Evolutionary conservation across 2,329 filamentous ascomycete genomes (phyloP), one percentile per base, ranked within the genome.

Genomic region (Acrocalymma vagum): DNA sequence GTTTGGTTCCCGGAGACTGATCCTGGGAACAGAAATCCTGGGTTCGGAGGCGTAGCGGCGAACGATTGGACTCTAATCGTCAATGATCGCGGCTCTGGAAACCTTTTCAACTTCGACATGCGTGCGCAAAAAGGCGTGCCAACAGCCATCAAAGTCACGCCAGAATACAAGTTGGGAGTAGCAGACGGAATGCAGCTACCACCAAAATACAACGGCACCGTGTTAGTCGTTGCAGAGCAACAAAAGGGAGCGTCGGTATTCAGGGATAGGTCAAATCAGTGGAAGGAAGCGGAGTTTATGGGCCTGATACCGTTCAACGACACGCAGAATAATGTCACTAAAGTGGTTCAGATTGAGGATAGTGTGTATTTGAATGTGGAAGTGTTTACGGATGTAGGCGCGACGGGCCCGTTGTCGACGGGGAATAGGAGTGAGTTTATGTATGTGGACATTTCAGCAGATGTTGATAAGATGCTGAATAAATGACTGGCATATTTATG

Each of bases 371-470:
- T 47, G 27, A 38, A 35, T 13, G 13, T 35, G 9, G 45, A 46
- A 25, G 21, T 29, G 6, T 51, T 51, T 40, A 35, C 24, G 7
- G 47, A 47, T 31, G 18, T 16, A 10, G 29, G 35, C 3, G 4
- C 41, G 5, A 16, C 26, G n/a, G 44, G 44, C 4, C 38, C 42
- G 1, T 30, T 34, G 2, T 24, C 27, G 6, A 27, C 45, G 7
- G 38, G 42, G 18, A 49, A 49, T 34, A 33, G 42, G 20, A 38
- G 29, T 2, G 31, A 40, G 9, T 52, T 53, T 45, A 30, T 28
- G 24, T 46, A 29, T 38, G 34, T 46, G 18, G 49, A 53, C 32
- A 42, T 53, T 28, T 41, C 49, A 24, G 36, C 24, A 11, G 17
- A 45, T n/a, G 29, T 52, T 9, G 48, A 48, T 15, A 23, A 13